Evolutionary conservation across 306 rosid genomes (phyloP).

Genomic region (Dalbergia cultrata): DNA sequence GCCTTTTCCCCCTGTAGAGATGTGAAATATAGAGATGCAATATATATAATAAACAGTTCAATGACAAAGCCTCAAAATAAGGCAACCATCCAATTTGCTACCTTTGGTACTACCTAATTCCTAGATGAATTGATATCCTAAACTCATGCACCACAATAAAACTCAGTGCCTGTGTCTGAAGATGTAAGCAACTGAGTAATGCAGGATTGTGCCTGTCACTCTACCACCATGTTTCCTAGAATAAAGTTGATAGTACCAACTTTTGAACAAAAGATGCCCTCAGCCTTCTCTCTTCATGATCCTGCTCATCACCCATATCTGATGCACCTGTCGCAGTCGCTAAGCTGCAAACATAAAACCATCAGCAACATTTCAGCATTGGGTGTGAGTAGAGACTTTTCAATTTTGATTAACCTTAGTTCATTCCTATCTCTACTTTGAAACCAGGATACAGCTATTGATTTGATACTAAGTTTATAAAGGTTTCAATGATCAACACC

Average conservation of each 20-base stretch:
- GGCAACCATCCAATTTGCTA: conserved; percentile 37
- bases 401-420: conserved; percentile 9
- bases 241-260: conserved; percentile 67
- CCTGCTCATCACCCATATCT: conserved; percentile 49
- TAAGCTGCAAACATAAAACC: conserved; percentile 57
- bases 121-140: conserved; percentile 41
- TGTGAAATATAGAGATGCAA: background rate
- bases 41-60: conserved; percentile 30
- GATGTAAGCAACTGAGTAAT: conserved; percentile 37
- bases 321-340: conserved; percentile 42
- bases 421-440: background rate
- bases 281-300: conserved; percentile 63
- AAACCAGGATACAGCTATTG: conserved; percentile 16
- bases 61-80: conserved; percentile 26
- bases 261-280: conserved; percentile 67
- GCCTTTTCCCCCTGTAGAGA: background rate
- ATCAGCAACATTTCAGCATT: conserved; percentile 19
- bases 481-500: conserved; percentile 7
- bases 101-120: conserved; percentile 7
- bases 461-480: background rate
- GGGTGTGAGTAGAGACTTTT: background rate
- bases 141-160: conserved; percentile 47
- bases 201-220: conserved; percentile 32
- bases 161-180: conserved; percentile 24
- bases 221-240: conserved; percentile 44